phyloP scores from a whole-genome alignment of 495 filamentous ascomycete genomes.

The Chaetomidium leptoderma region DNA sequence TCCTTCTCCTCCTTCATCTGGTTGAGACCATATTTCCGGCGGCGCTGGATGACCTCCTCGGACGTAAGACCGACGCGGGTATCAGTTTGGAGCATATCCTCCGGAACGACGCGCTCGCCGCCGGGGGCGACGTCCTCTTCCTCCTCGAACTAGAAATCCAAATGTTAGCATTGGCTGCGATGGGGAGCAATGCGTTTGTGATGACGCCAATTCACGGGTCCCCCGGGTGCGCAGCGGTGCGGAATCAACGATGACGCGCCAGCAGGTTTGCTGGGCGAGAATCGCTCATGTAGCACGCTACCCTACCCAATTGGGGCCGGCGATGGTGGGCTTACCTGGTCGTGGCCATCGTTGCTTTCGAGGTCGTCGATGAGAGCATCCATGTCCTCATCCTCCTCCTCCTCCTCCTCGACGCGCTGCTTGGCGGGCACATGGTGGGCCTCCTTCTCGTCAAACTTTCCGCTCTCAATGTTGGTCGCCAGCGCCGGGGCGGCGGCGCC shows the following conservation, averaged over 20 bases:
- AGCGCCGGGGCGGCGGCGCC: slow-evolving; percentile 46
- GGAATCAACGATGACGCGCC: background rate
- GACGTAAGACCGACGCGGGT: slow-evolving; percentile 65
- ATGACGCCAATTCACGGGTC: background rate
- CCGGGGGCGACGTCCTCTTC: slow-evolving; percentile 52
- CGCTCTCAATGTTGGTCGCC: slow-evolving; percentile 52
- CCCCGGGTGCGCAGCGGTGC: background rate
- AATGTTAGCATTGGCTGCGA: slow-evolving; percentile 17
- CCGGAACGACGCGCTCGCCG: slow-evolving; percentile 52
- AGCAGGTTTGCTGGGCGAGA: background rate
- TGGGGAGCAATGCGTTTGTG: background rate
- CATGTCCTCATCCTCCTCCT: slow-evolving; percentile 69
- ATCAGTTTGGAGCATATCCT: slow-evolving; percentile 65
- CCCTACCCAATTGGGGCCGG: background rate
- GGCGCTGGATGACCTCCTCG: slow-evolving; percentile 60
- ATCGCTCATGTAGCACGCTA: background rate
- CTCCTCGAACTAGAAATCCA: slow-evolving; percentile 42
- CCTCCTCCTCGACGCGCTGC: slow-evolving; percentile 47
- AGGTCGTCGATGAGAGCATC: slow-evolving; percentile 80
- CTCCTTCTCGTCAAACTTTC: slow-evolving; percentile 55
- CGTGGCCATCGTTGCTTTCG: slow-evolving; percentile 67
- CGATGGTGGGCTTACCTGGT: slow-evolving; percentile 26
- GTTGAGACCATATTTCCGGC: slow-evolving; percentile 80
- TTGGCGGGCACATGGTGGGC: slow-evolving; percentile 28
- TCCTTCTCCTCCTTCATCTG: slow-evolving; percentile 86